These are phyloP conservation scores for Tricholomella constricta DNA, from an alignment of 768 basidiomycete species.

Conservation along the genomic window DNA sequence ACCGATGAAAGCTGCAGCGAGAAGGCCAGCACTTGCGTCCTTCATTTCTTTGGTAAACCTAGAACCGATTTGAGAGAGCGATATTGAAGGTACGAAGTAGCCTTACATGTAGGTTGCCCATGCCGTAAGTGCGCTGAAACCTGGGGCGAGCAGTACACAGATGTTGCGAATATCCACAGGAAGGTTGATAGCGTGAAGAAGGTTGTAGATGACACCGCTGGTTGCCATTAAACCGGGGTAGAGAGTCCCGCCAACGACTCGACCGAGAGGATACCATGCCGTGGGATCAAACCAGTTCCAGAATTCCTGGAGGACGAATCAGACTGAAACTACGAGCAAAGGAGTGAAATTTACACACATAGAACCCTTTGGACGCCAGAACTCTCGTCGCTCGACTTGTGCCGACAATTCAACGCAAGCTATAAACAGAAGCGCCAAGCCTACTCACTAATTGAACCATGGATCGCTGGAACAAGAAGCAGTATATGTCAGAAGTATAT, in stretches of 20 bases:
- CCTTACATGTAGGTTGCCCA: conserved; percentile 94
- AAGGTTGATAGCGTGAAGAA: conserved; percentile 84
- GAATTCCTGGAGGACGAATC: conserved; percentile 69
- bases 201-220: conserved; percentile 93
- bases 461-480: conserved; percentile 66
- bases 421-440: conserved; percentile 16
- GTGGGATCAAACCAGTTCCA: conserved; percentile 99
- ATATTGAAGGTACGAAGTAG: not conserved
- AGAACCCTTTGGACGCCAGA: conserved; percentile 91
- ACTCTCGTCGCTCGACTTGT: conserved; percentile 89
- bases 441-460: conserved; percentile 97
- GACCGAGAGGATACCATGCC: conserved; percentile 98
- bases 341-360: conserved; percentile 54
- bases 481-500: conserved; percentile 11
- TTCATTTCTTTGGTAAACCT: conserved; percentile 98
- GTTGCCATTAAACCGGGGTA: conserved; percentile 99
- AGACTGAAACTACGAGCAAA: not conserved
- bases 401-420: conserved; percentile 14
- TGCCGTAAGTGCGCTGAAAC: conserved; percentile 94
- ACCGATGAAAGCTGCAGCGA: conserved; percentile 97
- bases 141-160: conserved; percentile 95
- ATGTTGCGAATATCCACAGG: conserved; percentile 98
- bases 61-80: not conserved
- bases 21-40: conserved; percentile 91
- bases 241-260: conserved; percentile 97